phyloP scores from a whole-genome alignment of 805 yeast genomes.

The Cyberlindnera japonica region DNA sequence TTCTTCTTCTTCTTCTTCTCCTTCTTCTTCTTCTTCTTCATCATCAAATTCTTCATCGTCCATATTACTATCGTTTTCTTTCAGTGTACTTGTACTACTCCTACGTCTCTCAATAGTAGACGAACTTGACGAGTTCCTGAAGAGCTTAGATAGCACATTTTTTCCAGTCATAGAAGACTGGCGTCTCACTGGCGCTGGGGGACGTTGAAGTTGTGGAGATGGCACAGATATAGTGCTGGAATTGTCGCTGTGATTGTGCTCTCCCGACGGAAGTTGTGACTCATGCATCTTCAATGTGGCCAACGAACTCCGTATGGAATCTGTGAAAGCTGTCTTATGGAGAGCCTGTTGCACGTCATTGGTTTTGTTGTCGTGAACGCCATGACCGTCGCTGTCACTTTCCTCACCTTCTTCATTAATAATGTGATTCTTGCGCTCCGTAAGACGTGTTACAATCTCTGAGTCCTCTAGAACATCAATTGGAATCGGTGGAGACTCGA shows the following conservation, averaged over 20 bases:
- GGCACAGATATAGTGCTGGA: not conserved
- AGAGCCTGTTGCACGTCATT: not conserved
- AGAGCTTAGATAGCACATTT: conserved; percentile 25
- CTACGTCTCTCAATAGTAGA: conserved; percentile 16
- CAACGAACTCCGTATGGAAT: conserved; percentile 12
- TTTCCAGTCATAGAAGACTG: conserved; percentile 10
- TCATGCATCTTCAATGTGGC: conserved; percentile 14
- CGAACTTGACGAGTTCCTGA: conserved; percentile 22
- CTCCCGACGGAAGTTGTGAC: not conserved
- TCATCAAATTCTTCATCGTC: not conserved
- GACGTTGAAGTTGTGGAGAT: not conserved
- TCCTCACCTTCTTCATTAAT: conserved; percentile 13
- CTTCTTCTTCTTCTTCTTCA: not conserved
- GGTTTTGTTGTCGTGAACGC: too few relatives aligned
- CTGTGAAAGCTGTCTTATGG: conserved; percentile 10
- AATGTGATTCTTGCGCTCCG: conserved; percentile 6
- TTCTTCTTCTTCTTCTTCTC: too few relatives aligned
- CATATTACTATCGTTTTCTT: conserved; percentile 2
- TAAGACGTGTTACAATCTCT: conserved; percentile 12
- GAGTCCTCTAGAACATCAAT: conserved; percentile 25
- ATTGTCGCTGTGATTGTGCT: not conserved
- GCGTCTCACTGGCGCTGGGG: not conserved
- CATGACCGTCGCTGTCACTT: too few relatives aligned
- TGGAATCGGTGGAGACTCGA: conserved; percentile 31
- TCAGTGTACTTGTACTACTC: conserved; percentile 5